Conservation (phyloP, 2,329 filamentous ascomycete genomes). For the Polytolypa hystricis region DNA sequence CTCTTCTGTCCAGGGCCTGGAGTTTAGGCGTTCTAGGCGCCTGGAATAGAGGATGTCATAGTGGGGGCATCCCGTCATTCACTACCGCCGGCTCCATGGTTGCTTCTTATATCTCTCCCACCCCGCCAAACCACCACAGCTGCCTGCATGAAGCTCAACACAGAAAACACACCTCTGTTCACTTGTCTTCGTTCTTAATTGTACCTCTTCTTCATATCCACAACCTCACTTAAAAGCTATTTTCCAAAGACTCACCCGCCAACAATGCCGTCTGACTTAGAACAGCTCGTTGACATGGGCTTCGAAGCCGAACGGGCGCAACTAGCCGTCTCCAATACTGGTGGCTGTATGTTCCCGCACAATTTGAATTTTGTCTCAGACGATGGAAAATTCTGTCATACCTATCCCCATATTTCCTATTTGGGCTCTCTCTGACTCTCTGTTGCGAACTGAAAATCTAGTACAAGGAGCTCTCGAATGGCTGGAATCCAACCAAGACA, state of each 20-base stretch:
- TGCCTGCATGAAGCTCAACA: too few relatives aligned
- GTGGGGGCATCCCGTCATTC: too few relatives aligned
- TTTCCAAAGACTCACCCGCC: neutral
- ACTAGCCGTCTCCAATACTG: constrained; percentile 72
- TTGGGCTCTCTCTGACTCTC: neutral
- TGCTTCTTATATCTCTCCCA: too few relatives aligned
- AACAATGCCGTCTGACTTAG: constrained; percentile 43
- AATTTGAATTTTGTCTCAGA: neutral
- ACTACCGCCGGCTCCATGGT: too few relatives aligned
- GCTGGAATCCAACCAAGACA: constrained; percentile 87
- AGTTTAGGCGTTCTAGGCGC: too few relatives aligned
- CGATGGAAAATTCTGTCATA: neutral
- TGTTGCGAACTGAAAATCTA: constrained; percentile 24
- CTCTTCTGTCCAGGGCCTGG: too few relatives aligned
- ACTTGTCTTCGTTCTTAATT: too few relatives aligned
- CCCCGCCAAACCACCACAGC: too few relatives aligned
- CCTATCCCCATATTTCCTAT: neutral
- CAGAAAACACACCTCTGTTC: too few relatives aligned
- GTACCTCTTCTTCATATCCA: too few relatives aligned
- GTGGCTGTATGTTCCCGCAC: constrained; percentile 57
- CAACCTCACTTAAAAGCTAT: too few relatives aligned
- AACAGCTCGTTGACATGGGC: constrained; percentile 55
- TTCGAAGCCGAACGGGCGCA: constrained; percentile 76
- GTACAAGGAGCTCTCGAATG: constrained; percentile 87
- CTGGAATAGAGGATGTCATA: too few relatives aligned